These are phyloP conservation scores for Barbarea vulgaris DNA, from an alignment of 345 rosid species.

Conservation along the genomic window DNA sequence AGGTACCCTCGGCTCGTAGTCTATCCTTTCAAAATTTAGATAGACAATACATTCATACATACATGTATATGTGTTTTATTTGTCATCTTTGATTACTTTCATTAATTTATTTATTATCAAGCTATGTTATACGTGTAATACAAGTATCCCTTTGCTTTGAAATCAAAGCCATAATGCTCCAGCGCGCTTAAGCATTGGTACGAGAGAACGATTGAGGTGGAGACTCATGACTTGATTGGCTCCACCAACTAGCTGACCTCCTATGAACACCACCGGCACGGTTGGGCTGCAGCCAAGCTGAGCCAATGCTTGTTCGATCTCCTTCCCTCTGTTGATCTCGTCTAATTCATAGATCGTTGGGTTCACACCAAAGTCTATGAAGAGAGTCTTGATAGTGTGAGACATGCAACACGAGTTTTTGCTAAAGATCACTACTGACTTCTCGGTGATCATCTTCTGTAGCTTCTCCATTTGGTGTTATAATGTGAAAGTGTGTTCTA, in stretches of 20 bases:
- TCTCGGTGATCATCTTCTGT: constrained; percentile 55
- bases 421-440: constrained; percentile 83
- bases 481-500: neutral
- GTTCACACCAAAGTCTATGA: constrained; percentile 69
- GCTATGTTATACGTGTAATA: neutral
- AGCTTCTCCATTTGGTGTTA: constrained; percentile 58
- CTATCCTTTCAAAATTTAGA: constrained; percentile 4
- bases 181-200: constrained; percentile 64
- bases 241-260: constrained; percentile 76
- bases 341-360: constrained; percentile 67
- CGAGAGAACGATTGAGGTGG: constrained; percentile 65
- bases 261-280: constrained; percentile 72
- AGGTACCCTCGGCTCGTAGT: neutral
- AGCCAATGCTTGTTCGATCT: constrained; percentile 69
- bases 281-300: constrained; percentile 64
- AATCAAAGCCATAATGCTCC: constrained; percentile 78
- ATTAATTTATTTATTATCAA: neutral
- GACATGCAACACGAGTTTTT: constrained; percentile 71
- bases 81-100: neutral
- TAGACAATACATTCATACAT: constrained; percentile 8
- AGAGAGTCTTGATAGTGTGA: constrained; percentile 64
- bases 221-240: constrained; percentile 76
- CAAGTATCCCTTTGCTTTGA: neutral
- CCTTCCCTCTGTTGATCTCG: constrained; percentile 59
- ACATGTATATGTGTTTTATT: neutral